These are phyloP conservation scores for Apiospora rasikravindrae DNA, from an alignment of 2,329 filamentous ascomycete genomes.

Conservation along the genomic window DNA sequence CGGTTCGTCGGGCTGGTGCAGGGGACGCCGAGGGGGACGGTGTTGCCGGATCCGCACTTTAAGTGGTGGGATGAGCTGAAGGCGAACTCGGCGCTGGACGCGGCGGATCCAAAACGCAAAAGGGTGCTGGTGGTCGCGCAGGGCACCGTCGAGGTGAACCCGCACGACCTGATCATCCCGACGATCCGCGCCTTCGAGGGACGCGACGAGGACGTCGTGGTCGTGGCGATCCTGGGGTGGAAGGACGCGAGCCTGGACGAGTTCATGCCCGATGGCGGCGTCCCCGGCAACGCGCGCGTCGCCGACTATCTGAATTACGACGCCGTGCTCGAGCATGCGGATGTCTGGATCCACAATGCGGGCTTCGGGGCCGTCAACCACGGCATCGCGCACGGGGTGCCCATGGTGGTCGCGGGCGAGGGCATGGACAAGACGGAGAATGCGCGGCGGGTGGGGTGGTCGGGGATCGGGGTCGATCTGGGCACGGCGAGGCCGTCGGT, in stretches of 20 bases:
- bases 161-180: conserved; percentile 44
- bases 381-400: conserved; percentile 46
- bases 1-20: conserved; percentile 43
- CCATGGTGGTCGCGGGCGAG: conserved; percentile 47
- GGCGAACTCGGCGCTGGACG: conserved; percentile 30
- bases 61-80: conserved; percentile 43
- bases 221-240: conserved; percentile 44
- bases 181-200: conserved; percentile 40
- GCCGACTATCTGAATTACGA: conserved; percentile 47
- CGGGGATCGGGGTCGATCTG: conserved; percentile 42
- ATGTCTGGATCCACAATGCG: conserved; percentile 47
- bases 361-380: conserved; percentile 48
- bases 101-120: conserved; percentile 26
- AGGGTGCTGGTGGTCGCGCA: conserved; percentile 46
- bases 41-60: conserved; percentile 29
- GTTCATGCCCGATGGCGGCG: conserved; percentile 17
- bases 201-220: conserved; percentile 35
- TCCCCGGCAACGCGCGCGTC: conserved; percentile 40
- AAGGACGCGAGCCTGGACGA: conserved; percentile 36
- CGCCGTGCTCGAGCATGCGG: conserved; percentile 42
- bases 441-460: conserved; percentile 39
- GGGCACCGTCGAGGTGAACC: conserved; percentile 46
- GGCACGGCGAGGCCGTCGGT: conserved; percentile 33
- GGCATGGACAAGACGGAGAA: conserved; percentile 49
- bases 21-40: conserved; percentile 22